Evolutionary conservation across 2,329 filamentous ascomycete species (phyloP).

Genomic region (Geoglossum cookeanum): DNA sequence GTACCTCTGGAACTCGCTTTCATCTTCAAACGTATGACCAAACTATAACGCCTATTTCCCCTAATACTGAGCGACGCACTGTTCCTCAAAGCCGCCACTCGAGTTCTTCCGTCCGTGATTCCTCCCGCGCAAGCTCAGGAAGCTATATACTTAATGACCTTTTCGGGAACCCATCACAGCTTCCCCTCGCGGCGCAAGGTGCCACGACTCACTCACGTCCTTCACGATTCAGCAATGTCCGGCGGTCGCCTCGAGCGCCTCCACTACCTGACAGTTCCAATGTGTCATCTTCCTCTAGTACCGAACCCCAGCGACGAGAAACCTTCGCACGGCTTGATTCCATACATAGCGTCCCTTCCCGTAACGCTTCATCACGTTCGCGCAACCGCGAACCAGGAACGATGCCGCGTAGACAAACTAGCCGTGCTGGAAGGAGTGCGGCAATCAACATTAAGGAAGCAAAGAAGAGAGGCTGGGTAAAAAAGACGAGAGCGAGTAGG

Average conservation of each 20-base stretch:
- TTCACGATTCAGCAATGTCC: constrained; percentile 6
- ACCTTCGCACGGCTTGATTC: constrained; percentile 28
- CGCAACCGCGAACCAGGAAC: constrained; percentile 21
- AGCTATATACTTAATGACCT: neutral
- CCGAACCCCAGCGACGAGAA: constrained; percentile 14
- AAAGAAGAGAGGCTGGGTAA: constrained; percentile 35
- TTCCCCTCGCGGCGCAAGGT: constrained; percentile 15
- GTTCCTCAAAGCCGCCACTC: neutral
- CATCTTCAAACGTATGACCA: neutral
- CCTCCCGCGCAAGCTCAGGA: neutral
- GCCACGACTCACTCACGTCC: constrained; percentile 32
- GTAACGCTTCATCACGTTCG: constrained; percentile 15
- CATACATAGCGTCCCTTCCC: constrained; percentile 26
- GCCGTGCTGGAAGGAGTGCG: constrained; percentile 39
- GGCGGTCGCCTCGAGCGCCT: neutral
- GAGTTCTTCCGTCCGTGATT: neutral
- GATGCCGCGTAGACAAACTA: constrained; percentile 20
- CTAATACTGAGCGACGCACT: neutral
- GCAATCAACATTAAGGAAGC: constrained; percentile 44
- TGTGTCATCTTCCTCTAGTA: constrained; percentile 27
- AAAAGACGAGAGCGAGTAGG: constrained; percentile 20
- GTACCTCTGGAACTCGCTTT: neutral
- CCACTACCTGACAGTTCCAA: constrained; percentile 10
- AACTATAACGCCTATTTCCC: neutral
- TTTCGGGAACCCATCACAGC: neutral